Base-by-base conservation (phyloP, 148 eudicot species). In the Spergularia marina region DNA sequence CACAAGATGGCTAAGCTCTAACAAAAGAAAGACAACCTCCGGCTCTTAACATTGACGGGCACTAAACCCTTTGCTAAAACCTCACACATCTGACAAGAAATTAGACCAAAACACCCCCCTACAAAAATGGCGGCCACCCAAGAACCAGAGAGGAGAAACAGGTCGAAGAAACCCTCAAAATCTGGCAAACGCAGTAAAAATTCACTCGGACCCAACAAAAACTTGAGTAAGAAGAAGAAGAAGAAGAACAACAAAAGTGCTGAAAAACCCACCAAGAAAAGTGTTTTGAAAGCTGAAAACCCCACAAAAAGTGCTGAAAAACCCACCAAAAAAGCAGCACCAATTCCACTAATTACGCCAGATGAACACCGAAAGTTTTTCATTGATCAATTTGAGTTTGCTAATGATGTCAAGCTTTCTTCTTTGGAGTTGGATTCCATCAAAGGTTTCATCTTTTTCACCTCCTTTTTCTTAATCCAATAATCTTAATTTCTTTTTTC, bases 361-460 rank as follows among this genome's bases (percentile, higher is more conserved):
- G 71, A 82, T 68, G 87, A 84, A 80, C 94, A 85, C 71, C 84
- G 91, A 30, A 74, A 76, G 14, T 94, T 87, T 69, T 88, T 94
- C 59, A 39, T 87, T 17, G 79, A 79, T 16, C 92, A 88, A 64
- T 89, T 84, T 79, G 88, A 90, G 74, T 84, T 88, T n/a, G 84
- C 92, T 9, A 88, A 86, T 80, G 82, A 74, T 56, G 62, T 83
- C 64, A 89, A 79, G 59, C 85, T 94, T 11, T 94, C 98, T n/a
- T 85, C 91, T 55, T 85, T 91, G 23, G 98, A 94, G 81, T 85
- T 89, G 41, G 97, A 89, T 6, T 72, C 94, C 34, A 75, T 94
- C 30, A 79, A 84, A 76, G 97, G 97, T 91, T 34, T 11, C 53
- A 36, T 52, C 61, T 72, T 71, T 21, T 12, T 15, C 56, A n/a